Conservation (phyloP, 257 asterid species). For the Anisodus tanguticus region DNA sequence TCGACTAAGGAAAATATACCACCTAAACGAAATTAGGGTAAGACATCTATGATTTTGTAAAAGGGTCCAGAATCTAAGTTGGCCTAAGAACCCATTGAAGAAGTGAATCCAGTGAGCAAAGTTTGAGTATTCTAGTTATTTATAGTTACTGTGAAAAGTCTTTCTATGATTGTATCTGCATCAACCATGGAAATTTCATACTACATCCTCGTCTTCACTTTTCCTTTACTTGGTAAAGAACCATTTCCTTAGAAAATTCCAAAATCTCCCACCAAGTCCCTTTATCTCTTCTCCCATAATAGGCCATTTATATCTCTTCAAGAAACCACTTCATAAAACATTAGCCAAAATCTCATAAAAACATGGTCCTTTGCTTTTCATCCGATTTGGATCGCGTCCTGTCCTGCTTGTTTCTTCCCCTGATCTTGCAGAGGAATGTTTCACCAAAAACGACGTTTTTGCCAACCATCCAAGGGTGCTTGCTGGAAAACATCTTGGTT, state of each 20-base stretch:
- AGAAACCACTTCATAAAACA: slow-evolving; percentile 61
- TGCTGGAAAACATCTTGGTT: slow-evolving; percentile 68
- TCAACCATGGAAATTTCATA: slow-evolving; percentile 33
- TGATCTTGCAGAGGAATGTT: slow-evolving; percentile 60
- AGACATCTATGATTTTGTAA: too few species aligned
- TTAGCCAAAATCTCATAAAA: slow-evolving; percentile 49
- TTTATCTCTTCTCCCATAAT: slow-evolving; percentile 62
- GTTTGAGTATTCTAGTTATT: not conserved
- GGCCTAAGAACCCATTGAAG: not conserved
- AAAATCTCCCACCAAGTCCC: slow-evolving; percentile 73
- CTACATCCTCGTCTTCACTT: slow-evolving; percentile 30
- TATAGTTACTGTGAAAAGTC: not conserved
- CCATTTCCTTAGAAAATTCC: slow-evolving; percentile 43
- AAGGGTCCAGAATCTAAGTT: too few species aligned
- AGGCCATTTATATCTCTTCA: slow-evolving; percentile 70
- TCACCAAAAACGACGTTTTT: slow-evolving; percentile 63
- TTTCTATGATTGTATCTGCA: not conserved
- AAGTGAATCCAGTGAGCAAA: not conserved
- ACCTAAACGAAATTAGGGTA: too few species aligned
- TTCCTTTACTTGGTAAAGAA: slow-evolving; percentile 34
- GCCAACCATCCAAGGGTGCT: slow-evolving; percentile 76
- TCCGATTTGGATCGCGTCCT: slow-evolving; percentile 61
- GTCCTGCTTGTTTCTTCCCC: slow-evolving; percentile 70
- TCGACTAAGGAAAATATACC: too few species aligned
- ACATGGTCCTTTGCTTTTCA: slow-evolving; percentile 64